phyloP scores from a whole-genome alignment of 306 rosid species.

The Lotus japonicus region DNA sequence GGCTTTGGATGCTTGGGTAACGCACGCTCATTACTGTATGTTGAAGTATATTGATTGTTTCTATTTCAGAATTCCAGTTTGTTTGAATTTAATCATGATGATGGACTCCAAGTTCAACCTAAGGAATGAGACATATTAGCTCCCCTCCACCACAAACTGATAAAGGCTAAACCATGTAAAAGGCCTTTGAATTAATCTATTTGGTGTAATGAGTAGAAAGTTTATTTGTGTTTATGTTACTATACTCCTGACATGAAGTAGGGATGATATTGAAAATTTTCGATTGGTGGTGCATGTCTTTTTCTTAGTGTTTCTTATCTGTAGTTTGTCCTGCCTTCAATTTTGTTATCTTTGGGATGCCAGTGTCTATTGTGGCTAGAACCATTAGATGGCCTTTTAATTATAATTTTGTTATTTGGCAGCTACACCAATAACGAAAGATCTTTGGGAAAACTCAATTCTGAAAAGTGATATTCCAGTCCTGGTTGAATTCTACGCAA shows the following conservation, averaged over 20 bases:
- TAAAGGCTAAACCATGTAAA: not conserved
- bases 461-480: slow-evolving; percentile 68
- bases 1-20: not conserved
- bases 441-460: slow-evolving; percentile 60
- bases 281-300: not conserved
- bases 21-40: not conserved
- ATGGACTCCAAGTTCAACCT: not conserved
- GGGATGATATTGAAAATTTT: not conserved
- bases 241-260: not conserved
- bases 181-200: not conserved
- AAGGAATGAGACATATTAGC: not conserved
- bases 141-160: not conserved
- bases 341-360: slow-evolving; percentile 14
- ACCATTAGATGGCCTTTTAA: slow-evolving; percentile 18
- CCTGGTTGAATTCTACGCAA: slow-evolving; percentile 80
- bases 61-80: slow-evolving; percentile 2
- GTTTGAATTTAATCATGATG: slow-evolving; percentile 1
- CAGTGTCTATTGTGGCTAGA: not conserved
- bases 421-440: slow-evolving; percentile 58
- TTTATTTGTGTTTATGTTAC: not conserved
- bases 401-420: slow-evolving; percentile 27
- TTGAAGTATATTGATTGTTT: not conserved
- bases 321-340: too few species aligned
- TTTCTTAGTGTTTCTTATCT: not conserved
- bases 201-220: not conserved